Evolutionary conservation across 805 yeast genomes (phyloP), one percentile per base, ranked within the genome.

Genomic region (Candida tallmaniae): DNA sequence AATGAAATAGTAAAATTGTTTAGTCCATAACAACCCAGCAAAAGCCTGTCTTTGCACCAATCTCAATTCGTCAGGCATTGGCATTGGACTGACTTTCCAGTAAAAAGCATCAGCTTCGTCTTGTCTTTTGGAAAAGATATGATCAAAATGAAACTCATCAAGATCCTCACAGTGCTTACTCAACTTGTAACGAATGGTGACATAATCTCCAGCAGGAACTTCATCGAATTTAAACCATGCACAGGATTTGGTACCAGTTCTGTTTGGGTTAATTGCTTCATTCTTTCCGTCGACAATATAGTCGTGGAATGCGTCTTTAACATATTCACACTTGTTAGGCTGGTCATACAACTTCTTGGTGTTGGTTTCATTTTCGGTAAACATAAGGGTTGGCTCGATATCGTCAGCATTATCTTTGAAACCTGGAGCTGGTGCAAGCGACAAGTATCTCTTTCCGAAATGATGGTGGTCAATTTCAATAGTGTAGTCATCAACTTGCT

Each of bases 231-330:
- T 68, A 56, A 78, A 88, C 78, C 86, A 82, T 1, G 93, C 96
- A 49, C 84, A 78, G 4, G 87, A 76, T 58, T 88, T 88, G 3
- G 96, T 88, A 38, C 97, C 97, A 15, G 46, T 53, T 4, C 66
- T 51, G 6, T 74, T 73, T 0, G 94, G 95, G 53, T 89, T 89
- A 15, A 82, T 75, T 1, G 78, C 82, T 1, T 58, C 69, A 38
- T 70, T 62, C 16, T 69, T 67, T 34, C 73, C 82, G 34, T 77
- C 76, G 31, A 87, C 75, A 34, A 88, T 68, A 51, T 71, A 76
- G 39, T 87, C 95, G 57, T 89, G 96, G 71, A 89, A 88, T 2
- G 90, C 97, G 59, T 89, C 96, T 57, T 89, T 89, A 40, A 80
- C 81, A 56, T 68, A 87, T 30, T 65, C 51, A 15, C 32, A 23